Evolutionary conservation across 73 alveolate genomes (phyloP), one percentile per base, ranked within the genome.

Genomic region (Paramecium sonneborni): DNA sequence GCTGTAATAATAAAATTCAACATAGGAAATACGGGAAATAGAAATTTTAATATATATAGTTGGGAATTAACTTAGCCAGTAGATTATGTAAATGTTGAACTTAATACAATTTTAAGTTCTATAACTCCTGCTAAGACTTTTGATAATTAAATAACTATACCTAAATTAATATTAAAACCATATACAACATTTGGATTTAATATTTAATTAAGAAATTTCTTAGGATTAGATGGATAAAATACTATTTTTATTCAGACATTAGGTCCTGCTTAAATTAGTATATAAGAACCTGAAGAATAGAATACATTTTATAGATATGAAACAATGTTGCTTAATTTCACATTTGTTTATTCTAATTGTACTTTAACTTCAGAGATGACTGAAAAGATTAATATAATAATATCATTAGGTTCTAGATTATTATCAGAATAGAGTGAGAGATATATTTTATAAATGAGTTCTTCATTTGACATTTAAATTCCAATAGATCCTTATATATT

Each of bases 221-320:
- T 62, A 10, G 84, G 21, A 1, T 62, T 62, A 62, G 39, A 26
- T 12, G 44, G 46, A 0, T 26, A 21, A 3, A 62, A 32, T 26
- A 30, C 44, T 0, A 7, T 26, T 6, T 62, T 30, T 26, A 12
- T 62, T 9, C 2, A 62, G 24, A 30, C 84, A 2, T 32, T 62
- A 30, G 44, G 84, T 14, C 44, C 84, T 62, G 84, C 84, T 62
- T 12, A 26, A 10, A 28, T 62, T 11, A 32, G 44, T 62, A 62
- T 62, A 12, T 30, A 30, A 2, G 24, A 26, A 62, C 84, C 84
- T 12, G 84, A 62, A 26, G 44, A 11, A 12, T 10, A 26, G 24
- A 62, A 62, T 62, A 62, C 84, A 6, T 62, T 30, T 12, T 62
- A 62, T 62, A 62, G 84, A 62, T 62, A 62, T 62, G 84, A 62